phyloP scores from a whole-genome alignment of 2,329 filamentous ascomycete species.

The Calonectria pteridis region DNA sequence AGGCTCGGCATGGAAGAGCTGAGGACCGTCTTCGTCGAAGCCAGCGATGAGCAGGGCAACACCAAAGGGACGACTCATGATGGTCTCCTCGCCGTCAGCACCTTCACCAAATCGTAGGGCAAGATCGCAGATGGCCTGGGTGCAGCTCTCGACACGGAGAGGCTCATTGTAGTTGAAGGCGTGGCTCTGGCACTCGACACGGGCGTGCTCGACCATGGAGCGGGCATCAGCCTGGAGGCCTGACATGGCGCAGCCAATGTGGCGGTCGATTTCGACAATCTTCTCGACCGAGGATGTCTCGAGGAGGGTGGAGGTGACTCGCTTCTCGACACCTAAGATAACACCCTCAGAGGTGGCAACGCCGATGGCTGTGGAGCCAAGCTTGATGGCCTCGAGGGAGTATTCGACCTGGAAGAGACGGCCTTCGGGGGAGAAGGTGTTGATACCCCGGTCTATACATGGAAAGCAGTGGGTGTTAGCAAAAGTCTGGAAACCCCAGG shows the following conservation, averaged over 20 bases:
- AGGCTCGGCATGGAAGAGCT: constrained; percentile 97
- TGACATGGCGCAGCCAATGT: constrained; percentile 99
- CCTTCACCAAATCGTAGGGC: constrained; percentile 97
- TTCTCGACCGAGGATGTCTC: constrained; percentile 99
- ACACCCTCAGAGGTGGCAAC: constrained; percentile 96
- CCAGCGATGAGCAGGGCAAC: constrained; percentile 96
- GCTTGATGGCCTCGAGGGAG: constrained; percentile 99
- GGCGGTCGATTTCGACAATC: constrained; percentile 98
- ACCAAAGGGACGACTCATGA: constrained; percentile 98
- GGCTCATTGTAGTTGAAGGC: constrained; percentile 98
- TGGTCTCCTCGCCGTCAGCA: constrained; percentile 96
- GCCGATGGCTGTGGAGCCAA: constrained; percentile 97
- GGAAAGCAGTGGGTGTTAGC: constrained; percentile 33
- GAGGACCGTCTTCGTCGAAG: constrained; percentile 96
- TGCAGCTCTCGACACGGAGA: constrained; percentile 96
- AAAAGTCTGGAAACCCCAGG: not conserved
- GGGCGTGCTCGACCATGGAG: constrained; percentile 98
- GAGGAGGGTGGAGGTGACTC: constrained; percentile 95
- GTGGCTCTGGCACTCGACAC: constrained; percentile 97
- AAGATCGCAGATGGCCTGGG: constrained; percentile 97
- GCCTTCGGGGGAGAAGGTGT: constrained; percentile 99
- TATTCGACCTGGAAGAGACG: constrained; percentile 99
- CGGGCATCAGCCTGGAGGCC: constrained; percentile 97
- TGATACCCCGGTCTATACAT: constrained; percentile 92
- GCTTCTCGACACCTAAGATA: constrained; percentile 98